phyloP scores from a whole-genome alignment of 2,329 filamentous ascomycete species.

The Didymellaceae sp. region DNA sequence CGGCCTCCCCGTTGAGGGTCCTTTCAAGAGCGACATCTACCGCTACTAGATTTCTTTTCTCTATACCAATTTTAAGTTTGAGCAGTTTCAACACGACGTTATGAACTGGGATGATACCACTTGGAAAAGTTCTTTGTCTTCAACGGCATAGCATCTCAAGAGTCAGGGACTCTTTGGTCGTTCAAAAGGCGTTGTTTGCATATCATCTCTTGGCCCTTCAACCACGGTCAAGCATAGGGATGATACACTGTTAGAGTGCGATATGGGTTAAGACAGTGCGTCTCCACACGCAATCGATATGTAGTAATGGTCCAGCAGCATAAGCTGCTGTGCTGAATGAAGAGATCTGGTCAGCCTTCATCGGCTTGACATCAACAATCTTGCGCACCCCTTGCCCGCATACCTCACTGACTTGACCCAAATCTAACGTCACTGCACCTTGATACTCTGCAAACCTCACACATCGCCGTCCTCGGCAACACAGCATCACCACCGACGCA shows the following conservation, averaged over 20 bases:
- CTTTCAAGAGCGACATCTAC: constrained; percentile 95
- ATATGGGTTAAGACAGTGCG: constrained; percentile 25
- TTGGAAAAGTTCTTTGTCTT: constrained; percentile 63
- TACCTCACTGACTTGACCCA: background rate
- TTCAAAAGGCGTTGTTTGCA: constrained; percentile 48
- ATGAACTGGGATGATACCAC: constrained; percentile 65
- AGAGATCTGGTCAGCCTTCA: constrained; percentile 19
- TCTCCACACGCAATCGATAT: constrained; percentile 27
- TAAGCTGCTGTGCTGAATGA: constrained; percentile 20
- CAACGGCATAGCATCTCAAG: constrained; percentile 63
- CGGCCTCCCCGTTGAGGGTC: constrained; percentile 81
- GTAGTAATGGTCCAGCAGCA: constrained; percentile 27
- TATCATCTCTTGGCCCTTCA: constrained; percentile 49
- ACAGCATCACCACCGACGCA: constrained; percentile 6
- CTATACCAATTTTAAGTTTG: constrained; percentile 27
- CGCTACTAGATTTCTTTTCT: constrained; percentile 49
- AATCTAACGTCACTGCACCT: background rate
- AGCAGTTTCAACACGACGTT: constrained; percentile 63
- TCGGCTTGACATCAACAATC: constrained; percentile 11
- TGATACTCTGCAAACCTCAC: constrained; percentile 11
- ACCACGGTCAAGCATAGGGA: constrained; percentile 42
- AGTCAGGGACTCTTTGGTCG: constrained; percentile 40
- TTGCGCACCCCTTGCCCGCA: background rate
- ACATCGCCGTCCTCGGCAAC: constrained; percentile 4
- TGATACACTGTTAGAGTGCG: constrained; percentile 42